Evolutionary conservation across 345 rosid genomes (phyloP), one percentile per base, ranked within the genome.

Genomic region (Salix koriyanagi): DNA sequence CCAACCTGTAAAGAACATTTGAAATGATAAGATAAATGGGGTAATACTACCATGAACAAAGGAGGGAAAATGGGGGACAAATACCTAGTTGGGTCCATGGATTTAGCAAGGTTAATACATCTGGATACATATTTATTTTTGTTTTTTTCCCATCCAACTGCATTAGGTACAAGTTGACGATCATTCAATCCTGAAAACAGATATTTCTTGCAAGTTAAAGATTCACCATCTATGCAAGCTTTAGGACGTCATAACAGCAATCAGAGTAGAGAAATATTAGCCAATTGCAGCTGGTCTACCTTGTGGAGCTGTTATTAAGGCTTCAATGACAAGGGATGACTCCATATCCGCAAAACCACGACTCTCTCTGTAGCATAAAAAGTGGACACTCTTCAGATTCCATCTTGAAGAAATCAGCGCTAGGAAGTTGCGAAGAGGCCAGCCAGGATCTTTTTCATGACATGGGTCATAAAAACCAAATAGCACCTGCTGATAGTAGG

Each of bases 341-440:
- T 82, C 84, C 82, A 96, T 62, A 86, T 96, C 97, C 7, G 98
- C 91, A 79, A 91, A 93, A 79, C 99, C 98, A 30, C 90, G 96
- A 80, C 80, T 90, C 86, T 93, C 99, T 85, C 94, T 90, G 79
- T 92, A 93, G 89, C 98, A 90, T 13, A 96, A 86, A 79, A 91
- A 93, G 73, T 46, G 83, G 79, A 93, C 83, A 56, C 77, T 87
- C 81, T 90, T 87, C 30, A 90, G 86, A 66, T 90, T 88, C 97
- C 99, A 96, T 85, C 83, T 89, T 48, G 89, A 80, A 78, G 74
- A 87, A 80, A 96, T 90, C 76, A 93, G 89, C 21, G 92, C 91
- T 4, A 93, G 87, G 81, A 89, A 90, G 87, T 93, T 96, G 75
- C 98, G 92, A 76, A 96, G 94, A 74, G 97, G 98, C 99, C 99